Conservation (phyloP, 2,329 filamentous ascomycete genomes). For the Pseudomassariella vexata region DNA sequence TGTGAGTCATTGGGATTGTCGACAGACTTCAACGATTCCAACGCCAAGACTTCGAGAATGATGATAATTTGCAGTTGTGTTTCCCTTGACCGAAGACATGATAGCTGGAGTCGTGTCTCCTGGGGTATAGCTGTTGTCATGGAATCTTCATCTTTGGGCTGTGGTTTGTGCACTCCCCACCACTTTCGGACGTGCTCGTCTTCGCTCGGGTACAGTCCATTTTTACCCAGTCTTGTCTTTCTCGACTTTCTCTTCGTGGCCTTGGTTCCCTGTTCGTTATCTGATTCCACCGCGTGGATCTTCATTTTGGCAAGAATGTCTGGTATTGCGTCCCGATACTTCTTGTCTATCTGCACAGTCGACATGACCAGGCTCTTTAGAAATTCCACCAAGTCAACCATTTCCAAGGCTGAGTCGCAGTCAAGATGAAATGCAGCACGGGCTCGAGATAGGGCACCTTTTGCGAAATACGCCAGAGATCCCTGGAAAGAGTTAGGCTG, state of each 20-base stretch:
- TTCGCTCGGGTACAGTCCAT: slow-evolving; percentile 64
- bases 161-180: slow-evolving; percentile 59
- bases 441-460: slow-evolving; percentile 71
- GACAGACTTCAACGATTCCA: slow-evolving; percentile 49
- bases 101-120: slow-evolving; percentile 56
- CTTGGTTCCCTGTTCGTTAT: slow-evolving; percentile 43
- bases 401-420: slow-evolving; percentile 53
- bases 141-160: slow-evolving; percentile 33
- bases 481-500: slow-evolving; percentile 49
- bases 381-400: slow-evolving; percentile 60
- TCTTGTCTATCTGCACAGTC: slow-evolving; percentile 67
- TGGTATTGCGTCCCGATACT: slow-evolving; percentile 68
- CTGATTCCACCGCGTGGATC: slow-evolving; percentile 49
- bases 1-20: slow-evolving; percentile 37
- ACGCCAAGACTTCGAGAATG: slow-evolving; percentile 68
- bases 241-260: slow-evolving; percentile 48
- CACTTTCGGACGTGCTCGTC: slow-evolving; percentile 60
- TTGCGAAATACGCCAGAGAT: slow-evolving; percentile 77
- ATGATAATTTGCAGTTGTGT: slow-evolving; percentile 77
- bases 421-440: slow-evolving; percentile 64
- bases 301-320: slow-evolving; percentile 54
- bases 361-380: slow-evolving; percentile 64
- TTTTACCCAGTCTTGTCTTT: slow-evolving; percentile 61
- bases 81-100: slow-evolving; percentile 65
- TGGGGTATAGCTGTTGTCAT: slow-evolving; percentile 34